Conservation (phyloP, 164 flowering plant genomes). For the Cinnamomum micranthum region DNA sequence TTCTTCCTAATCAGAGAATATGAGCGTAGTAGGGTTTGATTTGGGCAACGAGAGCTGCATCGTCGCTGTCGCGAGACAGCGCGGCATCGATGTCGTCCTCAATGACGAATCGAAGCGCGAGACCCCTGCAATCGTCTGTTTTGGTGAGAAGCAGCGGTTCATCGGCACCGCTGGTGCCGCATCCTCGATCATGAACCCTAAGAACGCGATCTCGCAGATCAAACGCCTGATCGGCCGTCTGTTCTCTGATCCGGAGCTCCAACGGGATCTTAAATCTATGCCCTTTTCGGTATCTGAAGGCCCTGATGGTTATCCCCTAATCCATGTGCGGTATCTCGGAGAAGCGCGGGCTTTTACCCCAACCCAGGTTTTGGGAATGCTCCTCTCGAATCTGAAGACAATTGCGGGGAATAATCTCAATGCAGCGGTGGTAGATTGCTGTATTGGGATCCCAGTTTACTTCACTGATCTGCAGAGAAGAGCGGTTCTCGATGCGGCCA, state of each 20-base stretch:
- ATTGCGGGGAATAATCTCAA: constrained; percentile 93
- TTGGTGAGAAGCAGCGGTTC: constrained; percentile 92
- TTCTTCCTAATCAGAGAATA: constrained; percentile 22
- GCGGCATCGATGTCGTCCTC: constrained; percentile 96
- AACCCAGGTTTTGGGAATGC: constrained; percentile 80
- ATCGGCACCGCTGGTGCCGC: constrained; percentile 97
- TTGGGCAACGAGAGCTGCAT: constrained; percentile 90
- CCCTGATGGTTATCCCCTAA: constrained; percentile 86
- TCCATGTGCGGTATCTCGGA: constrained; percentile 72
- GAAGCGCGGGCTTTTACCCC: constrained; percentile 68
- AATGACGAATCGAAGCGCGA: constrained; percentile 97
- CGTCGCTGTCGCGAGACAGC: constrained; percentile 90
- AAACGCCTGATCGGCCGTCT: constrained; percentile 72
- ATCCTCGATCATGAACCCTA: constrained; percentile 77
- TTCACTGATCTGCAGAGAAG: constrained; percentile 90
- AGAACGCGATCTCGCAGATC: constrained; percentile 76
- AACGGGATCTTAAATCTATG: constrained; percentile 60
- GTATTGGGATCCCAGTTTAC: constrained; percentile 89
- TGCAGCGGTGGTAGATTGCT: constrained; percentile 94
- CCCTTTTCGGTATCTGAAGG: constrained; percentile 83
- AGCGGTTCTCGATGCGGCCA: constrained; percentile 87
- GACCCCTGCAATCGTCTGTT: constrained; percentile 86
- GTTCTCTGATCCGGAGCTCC: constrained; percentile 83
- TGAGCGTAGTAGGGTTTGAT: constrained; percentile 98
- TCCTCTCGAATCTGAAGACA: constrained; percentile 68